Base-by-base conservation (phyloP, 352 stramenopile genomes). In the Globisporangium heterothallicum region DNA sequence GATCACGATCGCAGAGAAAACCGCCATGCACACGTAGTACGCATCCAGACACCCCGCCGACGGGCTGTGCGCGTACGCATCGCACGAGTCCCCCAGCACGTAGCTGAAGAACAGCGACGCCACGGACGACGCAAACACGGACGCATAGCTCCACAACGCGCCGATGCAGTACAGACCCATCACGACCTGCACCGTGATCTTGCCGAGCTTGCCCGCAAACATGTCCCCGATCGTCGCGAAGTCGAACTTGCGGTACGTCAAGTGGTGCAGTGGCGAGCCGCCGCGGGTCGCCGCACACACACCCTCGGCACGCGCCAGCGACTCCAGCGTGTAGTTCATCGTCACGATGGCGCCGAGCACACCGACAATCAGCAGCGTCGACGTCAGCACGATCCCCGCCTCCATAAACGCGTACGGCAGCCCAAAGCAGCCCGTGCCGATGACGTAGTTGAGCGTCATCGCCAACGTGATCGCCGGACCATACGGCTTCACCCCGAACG, bases 311-410 rank as follows among this genome's bases (percentile, higher is more conserved):
- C 83, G 70, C 8, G 83, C 79, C 8, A 93, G 63, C 7, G 80
- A 86, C 55, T 93, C 83, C 45, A 93, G 68, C 58, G 83, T 93
- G 70, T 93, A 93, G 66, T 93, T 93, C 83, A 93, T 93, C 21
- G 83, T 90, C 41, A 93, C 44, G 14, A 90, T 53, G 25, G 79
- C 80, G 24, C 78, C 78, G 3, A 78, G 16, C 25, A 86, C 74
- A 45, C 83, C 80, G 14, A 80, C 44, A 35, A 87, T 46, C 59
- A 93, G 76, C 53, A 93, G 67, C 14, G 53, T 52, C 8, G 77
- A 61, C 18, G 70, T 76, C 46, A 93, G 74, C 14, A 65, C 70
- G 36, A 93, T 74, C 41, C 83, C 83, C 9, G 70, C 80, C 45
- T 80, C 55, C 63, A 74, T 78, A 64, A 93, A 93, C 14, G 83